Percentiles rank a stretch among this genome's conserved stretches.
Conservation (phyloP, 1,284 basidiomycete genomes). For the Cryptococcus sp. region DNA sequence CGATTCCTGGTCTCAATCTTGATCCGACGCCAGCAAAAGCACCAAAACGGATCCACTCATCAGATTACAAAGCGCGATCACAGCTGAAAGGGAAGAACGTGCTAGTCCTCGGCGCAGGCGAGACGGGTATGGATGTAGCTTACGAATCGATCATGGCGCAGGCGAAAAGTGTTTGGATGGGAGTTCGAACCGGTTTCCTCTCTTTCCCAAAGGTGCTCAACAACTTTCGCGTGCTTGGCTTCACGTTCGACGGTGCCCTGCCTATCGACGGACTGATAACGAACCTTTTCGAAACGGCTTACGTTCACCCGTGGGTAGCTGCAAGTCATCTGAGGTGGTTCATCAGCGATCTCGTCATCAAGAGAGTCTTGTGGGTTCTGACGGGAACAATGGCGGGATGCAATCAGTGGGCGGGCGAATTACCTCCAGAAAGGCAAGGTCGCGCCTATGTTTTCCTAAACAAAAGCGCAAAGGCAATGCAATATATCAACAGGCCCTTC, state of each 20-base stretch:
- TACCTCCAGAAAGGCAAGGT: constrained; percentile 63
- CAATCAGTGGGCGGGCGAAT: constrained; percentile 68
- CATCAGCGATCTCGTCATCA: constrained; percentile 66
- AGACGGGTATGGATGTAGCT: constrained; percentile 68
- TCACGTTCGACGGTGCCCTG: constrained; percentile 56
- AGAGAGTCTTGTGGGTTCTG: constrained; percentile 63
- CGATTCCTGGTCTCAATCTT: constrained; percentile 57
- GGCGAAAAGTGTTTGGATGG: constrained; percentile 62
- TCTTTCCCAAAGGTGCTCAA: constrained; percentile 67
- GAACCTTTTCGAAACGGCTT: constrained; percentile 48
- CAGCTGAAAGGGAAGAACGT: constrained; percentile 59
- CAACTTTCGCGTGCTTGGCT: constrained; percentile 63
- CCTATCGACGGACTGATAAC: constrained; percentile 60
- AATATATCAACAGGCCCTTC: constrained; percentile 64
- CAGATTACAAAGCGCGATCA: constrained; percentile 58
- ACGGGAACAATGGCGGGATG: constrained; percentile 66
- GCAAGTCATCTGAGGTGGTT: constrained; percentile 64
- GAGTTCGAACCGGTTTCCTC: constrained; percentile 60
- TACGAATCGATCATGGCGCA: constrained; percentile 60
- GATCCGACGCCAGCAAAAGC: constrained; percentile 31
- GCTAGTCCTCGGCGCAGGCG: constrained; percentile 64
- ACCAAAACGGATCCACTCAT: constrained; percentile 58
- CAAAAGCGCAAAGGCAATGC: constrained; percentile 59
- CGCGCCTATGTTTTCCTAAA: constrained; percentile 57
- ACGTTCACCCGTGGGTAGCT: constrained; percentile 61